phyloP scores from a whole-genome alignment of 192 early-diverging fungal genomes.

The Coemansia sp. region DNA sequence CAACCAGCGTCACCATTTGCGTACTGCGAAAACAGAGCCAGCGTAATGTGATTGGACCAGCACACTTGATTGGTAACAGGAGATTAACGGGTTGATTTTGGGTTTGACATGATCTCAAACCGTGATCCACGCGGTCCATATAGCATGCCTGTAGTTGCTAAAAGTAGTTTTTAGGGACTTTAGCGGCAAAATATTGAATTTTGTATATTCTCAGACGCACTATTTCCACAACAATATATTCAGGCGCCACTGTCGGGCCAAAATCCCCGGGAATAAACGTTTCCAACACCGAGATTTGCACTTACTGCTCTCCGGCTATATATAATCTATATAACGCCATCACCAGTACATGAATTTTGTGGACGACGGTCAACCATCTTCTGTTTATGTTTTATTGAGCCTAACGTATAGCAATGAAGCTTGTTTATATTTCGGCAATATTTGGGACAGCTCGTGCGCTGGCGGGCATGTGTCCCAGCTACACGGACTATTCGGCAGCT shows the following conservation, averaged over 20 bases:
- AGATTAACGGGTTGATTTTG: not conserved
- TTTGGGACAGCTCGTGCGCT: not conserved
- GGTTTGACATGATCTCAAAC: not conserved
- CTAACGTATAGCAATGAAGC: not conserved
- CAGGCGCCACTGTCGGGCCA: not conserved
- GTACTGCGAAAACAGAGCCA: not conserved
- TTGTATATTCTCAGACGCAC: not conserved
- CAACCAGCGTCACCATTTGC: not conserved
- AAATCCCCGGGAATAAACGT: not conserved
- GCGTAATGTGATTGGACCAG: slow-evolving; percentile 25
- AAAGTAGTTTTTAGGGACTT: not conserved
- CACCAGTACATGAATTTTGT: not conserved
- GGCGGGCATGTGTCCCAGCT: slow-evolving; percentile 32
- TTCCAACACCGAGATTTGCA: not conserved
- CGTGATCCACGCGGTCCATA: not conserved
- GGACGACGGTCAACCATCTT: not conserved
- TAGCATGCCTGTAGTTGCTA: not conserved
- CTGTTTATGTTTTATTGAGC: not conserved
- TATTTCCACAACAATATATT: not conserved
- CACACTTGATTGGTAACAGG: not conserved
- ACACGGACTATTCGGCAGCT: slow-evolving; percentile 27
- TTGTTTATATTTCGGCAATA: not conserved
- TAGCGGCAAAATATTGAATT: not conserved
- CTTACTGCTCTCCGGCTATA: not conserved
- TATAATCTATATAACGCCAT: not conserved